Evolutionary conservation across 2,329 filamentous ascomycete species (phyloP), one percentile per base, ranked within the genome.

Genomic region (Furcasterigmium sp.): DNA sequence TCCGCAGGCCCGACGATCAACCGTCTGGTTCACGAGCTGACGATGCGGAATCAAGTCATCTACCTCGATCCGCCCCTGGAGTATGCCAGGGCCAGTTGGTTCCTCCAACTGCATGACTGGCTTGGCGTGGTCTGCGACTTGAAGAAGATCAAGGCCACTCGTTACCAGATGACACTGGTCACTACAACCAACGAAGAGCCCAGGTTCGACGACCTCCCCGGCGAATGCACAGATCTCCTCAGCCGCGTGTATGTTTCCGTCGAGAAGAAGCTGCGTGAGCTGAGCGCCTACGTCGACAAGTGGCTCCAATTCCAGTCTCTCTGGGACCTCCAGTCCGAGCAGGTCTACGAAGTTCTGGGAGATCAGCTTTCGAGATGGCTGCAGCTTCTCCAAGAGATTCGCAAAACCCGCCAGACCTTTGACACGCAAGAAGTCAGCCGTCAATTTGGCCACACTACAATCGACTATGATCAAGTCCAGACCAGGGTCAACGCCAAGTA

Each of bases 401-500:
- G 93, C 48, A 95, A 96, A 66, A 93, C 90, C 34, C 85, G 93
- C 41, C 85, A 89, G 34, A 98, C 94, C 0, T 99, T 99, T 56
- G 93, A 99, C 59, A 98, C 91, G 2, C 94, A 91, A 8, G 93
- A 96, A 60, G 88, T 94, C 51, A 93, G 85, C 63, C 85, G 87
- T 30, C 86, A 85, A 1, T 98, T 99, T 60, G 93, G 93, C 5
- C 91, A 95, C 63, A 82, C 97, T 42, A 89, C 86, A 4, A 90
- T 99, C 57, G 91, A 98, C 62, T 98, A 98, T 58, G 93, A 97
- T 56, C 94, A 98, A 64, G 93, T 98, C 0, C 94, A 98, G 65
- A 89, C 91, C 45, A 96, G 95, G 65, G 93, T 99, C 63, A 98
- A 97, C 57, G 89, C 90, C 55, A 98, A 97, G 63, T 99, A 98